Evolutionary conservation across 345 rosid species (phyloP).

Genomic region (Rhizophora apiculata): DNA sequence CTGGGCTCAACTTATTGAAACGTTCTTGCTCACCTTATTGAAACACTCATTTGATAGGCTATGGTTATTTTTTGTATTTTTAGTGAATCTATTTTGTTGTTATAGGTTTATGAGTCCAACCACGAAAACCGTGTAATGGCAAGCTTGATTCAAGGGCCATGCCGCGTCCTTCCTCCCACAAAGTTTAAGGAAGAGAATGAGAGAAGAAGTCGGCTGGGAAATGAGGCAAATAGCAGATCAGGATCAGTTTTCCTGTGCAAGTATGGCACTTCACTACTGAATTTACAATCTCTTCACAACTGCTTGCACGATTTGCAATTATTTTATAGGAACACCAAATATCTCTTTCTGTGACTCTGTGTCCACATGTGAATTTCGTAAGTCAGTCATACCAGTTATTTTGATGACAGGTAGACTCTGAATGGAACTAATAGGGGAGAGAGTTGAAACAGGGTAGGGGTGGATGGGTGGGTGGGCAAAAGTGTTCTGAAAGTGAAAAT

Average conservation of each 20-base stretch:
- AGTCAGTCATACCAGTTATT: too few species aligned
- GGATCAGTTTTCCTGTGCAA: conserved; percentile 52
- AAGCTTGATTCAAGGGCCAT: conserved; percentile 52
- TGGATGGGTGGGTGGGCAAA: too few species aligned
- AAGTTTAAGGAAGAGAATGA: conserved; percentile 51
- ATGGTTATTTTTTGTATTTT: neutral
- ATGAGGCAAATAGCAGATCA: conserved; percentile 31
- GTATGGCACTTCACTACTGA: conserved; percentile 34
- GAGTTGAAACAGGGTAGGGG: neutral
- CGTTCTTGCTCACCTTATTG: conserved; percentile 6
- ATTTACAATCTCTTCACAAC: neutral
- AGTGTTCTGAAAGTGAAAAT: too few species aligned
- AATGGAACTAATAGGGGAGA: neutral
- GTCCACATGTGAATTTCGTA: neutral
- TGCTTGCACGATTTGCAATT: conserved; percentile 6
- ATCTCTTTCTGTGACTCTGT: neutral
- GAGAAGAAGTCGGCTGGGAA: conserved; percentile 38
- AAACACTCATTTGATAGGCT: neutral
- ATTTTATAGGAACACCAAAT: neutral
- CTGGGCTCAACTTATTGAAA: conserved; percentile 7
- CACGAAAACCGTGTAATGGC: conserved; percentile 47
- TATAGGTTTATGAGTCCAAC: conserved; percentile 67
- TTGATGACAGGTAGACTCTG: too few species aligned
- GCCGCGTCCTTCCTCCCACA: conserved; percentile 51
- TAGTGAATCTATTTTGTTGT: conserved; percentile 3